A percentile compares a stretch with the other conserved stretches of the same genome.
phyloP scores from a whole-genome alignment of 768 basidiomycete species.

The Agaricus subrufescens region DNA sequence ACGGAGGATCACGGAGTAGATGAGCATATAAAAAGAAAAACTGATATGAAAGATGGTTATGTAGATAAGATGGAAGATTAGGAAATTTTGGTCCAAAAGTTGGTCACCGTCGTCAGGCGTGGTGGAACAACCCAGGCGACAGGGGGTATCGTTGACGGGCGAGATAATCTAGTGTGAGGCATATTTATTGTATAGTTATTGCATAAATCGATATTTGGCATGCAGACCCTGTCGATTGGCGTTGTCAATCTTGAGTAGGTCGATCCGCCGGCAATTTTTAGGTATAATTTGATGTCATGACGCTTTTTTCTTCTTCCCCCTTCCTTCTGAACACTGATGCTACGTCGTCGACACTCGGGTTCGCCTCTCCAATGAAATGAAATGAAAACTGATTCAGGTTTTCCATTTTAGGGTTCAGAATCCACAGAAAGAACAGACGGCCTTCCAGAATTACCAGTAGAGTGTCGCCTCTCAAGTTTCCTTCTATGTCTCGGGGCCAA shows the following conservation, averaged over 20 bases:
- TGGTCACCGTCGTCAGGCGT: background rate
- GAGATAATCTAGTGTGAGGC: background rate
- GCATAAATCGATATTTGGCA: background rate
- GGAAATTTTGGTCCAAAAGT: background rate
- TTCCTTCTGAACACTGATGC: background rate
- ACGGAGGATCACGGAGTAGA: background rate
- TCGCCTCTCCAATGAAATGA: background rate
- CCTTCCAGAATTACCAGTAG: constrained; percentile 30
- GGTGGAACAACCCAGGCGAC: background rate
- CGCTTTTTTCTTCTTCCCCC: background rate
- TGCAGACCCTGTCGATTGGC: background rate
- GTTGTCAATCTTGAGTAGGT: background rate
- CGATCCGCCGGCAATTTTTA: background rate
- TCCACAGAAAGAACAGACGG: constrained; percentile 1
- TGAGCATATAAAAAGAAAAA: background rate
- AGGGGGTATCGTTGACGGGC: background rate
- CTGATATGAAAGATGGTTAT: background rate
- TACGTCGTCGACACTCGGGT: background rate
- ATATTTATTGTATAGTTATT: background rate
- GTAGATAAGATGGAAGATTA: background rate
- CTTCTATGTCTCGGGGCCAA: constrained; percentile 25
- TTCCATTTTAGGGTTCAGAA: background rate
- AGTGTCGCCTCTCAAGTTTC: constrained; percentile 47
- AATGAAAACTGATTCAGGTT: background rate
- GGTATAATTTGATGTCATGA: background rate